Base-by-base conservation (phyloP, 352 stramenopile genomes). In the Elongisporangium prolatum region DNA sequence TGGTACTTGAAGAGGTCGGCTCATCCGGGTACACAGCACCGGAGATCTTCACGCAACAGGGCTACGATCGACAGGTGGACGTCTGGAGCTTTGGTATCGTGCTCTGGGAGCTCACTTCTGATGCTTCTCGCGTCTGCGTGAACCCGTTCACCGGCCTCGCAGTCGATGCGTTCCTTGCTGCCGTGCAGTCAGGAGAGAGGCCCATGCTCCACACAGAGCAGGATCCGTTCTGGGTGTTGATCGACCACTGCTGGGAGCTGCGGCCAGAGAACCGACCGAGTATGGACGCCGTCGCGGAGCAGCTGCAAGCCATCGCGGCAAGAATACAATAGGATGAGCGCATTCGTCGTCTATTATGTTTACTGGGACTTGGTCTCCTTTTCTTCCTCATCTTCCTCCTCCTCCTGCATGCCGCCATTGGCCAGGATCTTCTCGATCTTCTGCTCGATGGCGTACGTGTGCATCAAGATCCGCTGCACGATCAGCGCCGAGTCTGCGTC, bases 381-480 rank as follows among this genome's bases (percentile, higher is more conserved):
- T 7, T 40, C 59, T 18, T 72, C 55, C 0, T 60, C 57, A 1
- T 66, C 55, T 1, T 60, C 57, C 2, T 66, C 63, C 16, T 61
- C 50, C 5, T 24, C 24, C n/a, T 68, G 57, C 25, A 64, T 21
- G 22, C 56, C 60, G n/a, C 47, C 60, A 9, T 71, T 66, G 9
- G 54, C 67, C 17, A 84, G 69, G 20, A 75, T 59, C 50, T 87
- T 76, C 25, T 66, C 63, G 54, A 90, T 57, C 63, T 88, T 79
- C 55, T 77, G 70, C 53, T 91, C 78, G 25, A 88, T 88, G 54
- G 72, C 69, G 34, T 80, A 62, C 48, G 78, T 77, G 59, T 91
- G 81, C 74, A 91, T 75, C 58, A 86, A 65, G 54, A 91, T 88
- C 20, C 81, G 81, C 69, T 89, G 78, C 16, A 91, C 64, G 54